Evolutionary conservation across 768 basidiomycete species (phyloP).

Genomic region (Kwoniella sp.): DNA sequence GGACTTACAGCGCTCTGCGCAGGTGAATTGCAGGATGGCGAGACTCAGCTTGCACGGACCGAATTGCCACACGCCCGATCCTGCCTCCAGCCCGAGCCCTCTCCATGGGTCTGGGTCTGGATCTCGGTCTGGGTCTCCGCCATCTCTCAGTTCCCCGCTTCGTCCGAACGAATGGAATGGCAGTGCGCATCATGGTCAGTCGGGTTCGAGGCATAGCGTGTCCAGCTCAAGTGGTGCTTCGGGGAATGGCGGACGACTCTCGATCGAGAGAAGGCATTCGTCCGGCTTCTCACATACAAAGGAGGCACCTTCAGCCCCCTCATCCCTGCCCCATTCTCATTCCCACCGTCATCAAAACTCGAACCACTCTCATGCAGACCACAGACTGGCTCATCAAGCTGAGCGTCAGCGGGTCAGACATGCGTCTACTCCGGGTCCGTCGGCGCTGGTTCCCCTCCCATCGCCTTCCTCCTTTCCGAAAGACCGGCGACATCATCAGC

Average conservation of each 20-base stretch:
- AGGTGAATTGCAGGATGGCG: conserved; percentile 19
- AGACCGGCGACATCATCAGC: not conserved
- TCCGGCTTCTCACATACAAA: not conserved
- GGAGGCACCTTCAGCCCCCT: conserved; percentile 1
- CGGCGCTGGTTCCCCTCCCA: not conserved
- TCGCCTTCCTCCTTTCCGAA: not conserved
- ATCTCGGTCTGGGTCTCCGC: too few relatives aligned
- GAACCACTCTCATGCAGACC: not conserved
- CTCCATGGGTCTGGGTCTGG: too few relatives aligned
- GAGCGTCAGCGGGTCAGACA: not conserved
- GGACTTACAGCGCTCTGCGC: conserved; percentile 15
- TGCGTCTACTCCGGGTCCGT: conserved; percentile 7
- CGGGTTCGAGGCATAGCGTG: too few relatives aligned
- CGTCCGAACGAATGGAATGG: not conserved
- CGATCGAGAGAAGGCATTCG: not conserved
- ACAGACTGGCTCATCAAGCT: not conserved
- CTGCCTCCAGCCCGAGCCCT: not conserved
- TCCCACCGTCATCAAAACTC: not conserved
- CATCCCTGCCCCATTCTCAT: not conserved
- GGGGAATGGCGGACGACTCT: not conserved
- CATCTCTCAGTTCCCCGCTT: too few relatives aligned
- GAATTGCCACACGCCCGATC: conserved; percentile 11
- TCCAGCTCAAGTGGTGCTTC: not conserved
- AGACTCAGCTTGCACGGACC: conserved; percentile 15
- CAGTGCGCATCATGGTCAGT: too few relatives aligned